Percentiles rank a stretch among this genome's conserved stretches.
These are phyloP conservation scores for Ustilago esculenta DNA, from an alignment of 1,284 basidiomycete species.

Conservation along the genomic window DNA sequence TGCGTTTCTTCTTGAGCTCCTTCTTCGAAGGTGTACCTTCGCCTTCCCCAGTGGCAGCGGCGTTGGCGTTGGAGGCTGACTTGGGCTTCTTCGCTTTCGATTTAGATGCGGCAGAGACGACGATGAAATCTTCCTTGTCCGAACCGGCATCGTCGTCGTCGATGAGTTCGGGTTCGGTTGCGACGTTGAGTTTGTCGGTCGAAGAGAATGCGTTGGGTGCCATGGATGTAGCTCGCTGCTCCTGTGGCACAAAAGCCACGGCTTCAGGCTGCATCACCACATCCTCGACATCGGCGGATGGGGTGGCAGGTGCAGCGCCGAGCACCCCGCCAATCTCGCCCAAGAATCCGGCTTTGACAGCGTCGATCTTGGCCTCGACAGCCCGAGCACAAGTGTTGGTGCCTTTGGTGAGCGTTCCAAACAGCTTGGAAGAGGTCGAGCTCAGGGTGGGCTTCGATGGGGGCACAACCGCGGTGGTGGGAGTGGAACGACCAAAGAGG, in stretches of 20 bases:
- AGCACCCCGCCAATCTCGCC: constrained; percentile 17
- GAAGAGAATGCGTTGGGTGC: too few relatives aligned
- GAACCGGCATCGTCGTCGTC: constrained; percentile 1
- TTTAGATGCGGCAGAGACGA: constrained; percentile 16
- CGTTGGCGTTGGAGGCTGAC: neutral
- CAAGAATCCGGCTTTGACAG: constrained; percentile 32
- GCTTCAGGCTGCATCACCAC: constrained; percentile 6
- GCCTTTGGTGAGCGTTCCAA: constrained; percentile 2
- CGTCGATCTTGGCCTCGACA: constrained; percentile 3
- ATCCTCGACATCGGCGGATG: neutral
- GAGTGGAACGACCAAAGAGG: constrained; percentile 18
- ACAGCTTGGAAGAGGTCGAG: constrained; percentile 26
- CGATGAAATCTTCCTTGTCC: constrained; percentile 34
- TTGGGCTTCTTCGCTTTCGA: constrained; percentile 20
- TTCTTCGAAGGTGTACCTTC: constrained; percentile 10
- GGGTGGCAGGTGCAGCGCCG: neutral
- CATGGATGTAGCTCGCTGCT: neutral
- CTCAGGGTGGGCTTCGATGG: neutral
- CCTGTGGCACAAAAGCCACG: neutral
- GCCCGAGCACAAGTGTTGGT: neutral
- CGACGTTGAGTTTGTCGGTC: too few relatives aligned
- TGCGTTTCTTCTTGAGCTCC: constrained; percentile 38
- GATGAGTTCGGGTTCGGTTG: too few relatives aligned
- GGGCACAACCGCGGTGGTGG: neutral
- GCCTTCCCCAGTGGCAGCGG: neutral